Percentiles rank a stretch among this genome's conserved stretches.
These are phyloP conservation scores for Xylaria sp. DNA, from an alignment of 2,329 filamentous ascomycete species.

Conservation along the genomic window DNA sequence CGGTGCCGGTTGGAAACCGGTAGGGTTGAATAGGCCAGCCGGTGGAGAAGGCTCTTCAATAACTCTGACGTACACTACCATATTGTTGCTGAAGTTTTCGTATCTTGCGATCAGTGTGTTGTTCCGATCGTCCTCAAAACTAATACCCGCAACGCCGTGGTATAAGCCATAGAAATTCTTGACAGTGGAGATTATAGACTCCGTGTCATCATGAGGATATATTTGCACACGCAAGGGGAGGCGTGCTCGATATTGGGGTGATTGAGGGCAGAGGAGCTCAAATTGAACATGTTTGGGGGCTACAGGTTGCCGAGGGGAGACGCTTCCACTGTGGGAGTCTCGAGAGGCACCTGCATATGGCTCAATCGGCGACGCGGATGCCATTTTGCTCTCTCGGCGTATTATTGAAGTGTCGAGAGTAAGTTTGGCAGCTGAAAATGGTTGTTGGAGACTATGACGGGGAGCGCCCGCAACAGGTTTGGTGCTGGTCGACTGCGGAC, in stretches of 20 bases:
- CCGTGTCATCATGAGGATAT: conserved; percentile 93
- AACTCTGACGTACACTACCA: conserved; percentile 92
- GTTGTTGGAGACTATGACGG: conserved; percentile 39
- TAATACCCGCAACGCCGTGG: conserved; percentile 84
- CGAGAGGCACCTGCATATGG: conserved; percentile 50
- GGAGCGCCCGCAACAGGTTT: conserved; percentile 47
- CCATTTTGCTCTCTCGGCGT: conserved; percentile 53
- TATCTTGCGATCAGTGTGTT: conserved; percentile 94
- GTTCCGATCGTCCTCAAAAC: conserved; percentile 91
- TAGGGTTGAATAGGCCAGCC: conserved; percentile 62
- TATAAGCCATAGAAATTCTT: conserved; percentile 99
- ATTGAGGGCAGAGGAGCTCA: conserved; percentile 76
- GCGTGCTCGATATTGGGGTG: conserved; percentile 76
- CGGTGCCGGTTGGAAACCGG: conserved; percentile 63
- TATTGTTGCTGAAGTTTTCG: conserved; percentile 93
- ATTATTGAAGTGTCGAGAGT: conserved; percentile 45
- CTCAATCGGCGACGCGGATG: conserved; percentile 60
- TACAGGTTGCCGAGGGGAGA: conserved; percentile 60
- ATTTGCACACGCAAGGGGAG: conserved; percentile 91
- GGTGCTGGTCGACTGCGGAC: conserved; percentile 37
- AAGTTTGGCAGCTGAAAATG: conserved; percentile 39
- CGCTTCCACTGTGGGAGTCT: conserved; percentile 57
- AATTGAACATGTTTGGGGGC: conserved; percentile 81
- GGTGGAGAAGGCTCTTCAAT: conserved; percentile 69
- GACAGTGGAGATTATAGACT: conserved; percentile 97